Evolutionary conservation across 345 rosid genomes (phyloP).

Genomic region (Eucalyptus coolabah): DNA sequence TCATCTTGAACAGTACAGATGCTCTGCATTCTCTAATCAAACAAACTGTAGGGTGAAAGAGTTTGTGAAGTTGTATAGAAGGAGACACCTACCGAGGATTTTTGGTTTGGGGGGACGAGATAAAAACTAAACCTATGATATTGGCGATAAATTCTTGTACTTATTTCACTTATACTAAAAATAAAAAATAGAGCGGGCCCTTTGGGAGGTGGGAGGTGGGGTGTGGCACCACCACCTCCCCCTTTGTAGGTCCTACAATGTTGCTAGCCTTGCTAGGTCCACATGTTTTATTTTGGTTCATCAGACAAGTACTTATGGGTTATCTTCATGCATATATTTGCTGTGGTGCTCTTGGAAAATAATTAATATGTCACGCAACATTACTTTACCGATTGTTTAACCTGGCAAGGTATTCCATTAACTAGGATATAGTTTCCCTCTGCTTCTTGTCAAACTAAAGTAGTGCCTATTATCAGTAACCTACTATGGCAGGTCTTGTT

Average conservation of each 20-base stretch:
- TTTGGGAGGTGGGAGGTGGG: not conserved
- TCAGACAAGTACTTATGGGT: not conserved
- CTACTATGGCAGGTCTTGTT: not conserved
- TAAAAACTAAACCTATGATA: not conserved
- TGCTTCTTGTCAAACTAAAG: not conserved
- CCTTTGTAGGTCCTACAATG: not conserved
- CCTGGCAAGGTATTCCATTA: not conserved
- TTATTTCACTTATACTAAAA: not conserved
- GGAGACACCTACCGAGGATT: not conserved
- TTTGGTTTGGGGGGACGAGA: not conserved
- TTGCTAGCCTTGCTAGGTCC: not conserved
- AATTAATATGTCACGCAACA: not conserved
- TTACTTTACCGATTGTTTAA: not conserved
- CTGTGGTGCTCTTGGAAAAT: not conserved
- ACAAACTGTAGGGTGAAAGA: not conserved
- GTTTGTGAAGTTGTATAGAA: not conserved
- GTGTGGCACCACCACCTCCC: not conserved
- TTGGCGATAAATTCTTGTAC: not conserved
- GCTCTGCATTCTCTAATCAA: not conserved
- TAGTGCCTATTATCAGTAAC: not conserved
- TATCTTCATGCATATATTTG: not conserved
- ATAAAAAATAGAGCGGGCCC: not conserved
- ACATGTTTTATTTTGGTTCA: not conserved
- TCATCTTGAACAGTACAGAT: not conserved
- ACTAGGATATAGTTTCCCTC: not conserved